Evolutionary conservation across 1,284 basidiomycete species (phyloP), one percentile per base, ranked within the genome.

Genomic region (Anthracocystis setariae): DNA sequence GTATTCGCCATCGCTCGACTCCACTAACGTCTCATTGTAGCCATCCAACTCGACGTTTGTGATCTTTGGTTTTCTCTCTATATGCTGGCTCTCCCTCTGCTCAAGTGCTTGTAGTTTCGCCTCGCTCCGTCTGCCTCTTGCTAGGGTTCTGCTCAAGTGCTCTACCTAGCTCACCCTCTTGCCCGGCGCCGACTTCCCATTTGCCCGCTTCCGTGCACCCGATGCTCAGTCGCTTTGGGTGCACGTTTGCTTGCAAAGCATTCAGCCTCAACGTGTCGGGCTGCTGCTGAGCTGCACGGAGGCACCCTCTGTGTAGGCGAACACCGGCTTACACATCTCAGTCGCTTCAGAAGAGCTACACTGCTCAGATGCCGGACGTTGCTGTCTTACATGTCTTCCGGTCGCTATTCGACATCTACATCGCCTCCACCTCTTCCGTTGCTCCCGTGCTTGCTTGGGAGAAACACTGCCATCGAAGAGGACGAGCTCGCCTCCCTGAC

Each of bases 1-100:
- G 32, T 67, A 67, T 67, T 60, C 64, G 49, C 57, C 64, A 61
- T 67, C 57, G 27, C n/a, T 42, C 57, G 40, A 67, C 58, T 56
- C 49, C 47, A 55, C 42, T 37, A 25, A 29, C 27, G 39, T 18
- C 39, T 42, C 39, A 21, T 7, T 24, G 24, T 46, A 47, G 17
- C 43, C 33, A 56, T 63, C 42, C 60, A 18, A 15, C n/a, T 17
- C 35, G 17, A 37, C 7, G 13, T 47, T 47, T 21, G 18, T 33
- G 29, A 35, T 38, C 21, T 23, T 33, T 17, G 21, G n/a, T 37
- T 13, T 23, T 23, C 47, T 40, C 23, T 37, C 29, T 29, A 29
- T 29, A 13, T 29, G 3, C 5, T 20, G 21, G 32, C 42, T 21
- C 33, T 8, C 20, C 35, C 60, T 63, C 60, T 63, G 43, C 39